These are phyloP conservation scores for Evernia prunastri DNA, from an alignment of 495 filamentous ascomycete species.

Conservation along the genomic window DNA sequence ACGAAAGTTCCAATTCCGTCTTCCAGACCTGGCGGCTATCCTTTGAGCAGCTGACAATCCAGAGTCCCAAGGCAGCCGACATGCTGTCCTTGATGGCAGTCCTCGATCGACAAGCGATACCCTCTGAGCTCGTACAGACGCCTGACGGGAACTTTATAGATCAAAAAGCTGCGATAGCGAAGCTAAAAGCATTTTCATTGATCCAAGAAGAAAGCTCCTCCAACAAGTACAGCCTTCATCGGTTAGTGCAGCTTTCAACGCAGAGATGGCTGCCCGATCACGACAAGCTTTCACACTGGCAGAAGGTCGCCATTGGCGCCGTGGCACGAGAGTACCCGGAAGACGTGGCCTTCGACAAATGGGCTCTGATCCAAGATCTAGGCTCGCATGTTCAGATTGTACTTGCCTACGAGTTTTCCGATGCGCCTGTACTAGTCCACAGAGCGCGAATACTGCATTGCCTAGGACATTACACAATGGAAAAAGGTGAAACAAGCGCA, in stretches of 20 bases:
- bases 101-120: slow-evolving; percentile 39
- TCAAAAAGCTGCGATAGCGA: slow-evolving; percentile 20
- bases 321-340: slow-evolving; percentile 14
- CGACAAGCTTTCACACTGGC: slow-evolving; percentile 9
- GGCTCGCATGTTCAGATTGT: slow-evolving; percentile 16
- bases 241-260: slow-evolving; percentile 28
- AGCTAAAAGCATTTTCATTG: slow-evolving; percentile 28
- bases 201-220: slow-evolving; percentile 20
- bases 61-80: slow-evolving; percentile 29
- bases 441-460: slow-evolving; percentile 21
- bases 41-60: slow-evolving; percentile 38
- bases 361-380: slow-evolving; percentile 16
- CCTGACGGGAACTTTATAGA: slow-evolving; percentile 19
- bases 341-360: slow-evolving; percentile 12
- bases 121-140: slow-evolving; percentile 26
- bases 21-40: slow-evolving; percentile 45
- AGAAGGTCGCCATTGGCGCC: slow-evolving; percentile 17
- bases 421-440: not conserved
- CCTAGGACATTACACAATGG: slow-evolving; percentile 17
- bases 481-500: slow-evolving; percentile 17
- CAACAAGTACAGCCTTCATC: slow-evolving; percentile 24
- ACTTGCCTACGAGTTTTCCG: slow-evolving; percentile 14
- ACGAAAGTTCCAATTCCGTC: slow-evolving; percentile 31
- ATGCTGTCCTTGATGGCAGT: slow-evolving; percentile 41
- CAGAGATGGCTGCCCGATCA: slow-evolving; percentile 23